A percentile compares a stretch with the other conserved stretches of the same genome.
These are phyloP conservation scores for Tetrapisispora pingtungensis DNA, from an alignment of 805 yeast genomes.

Conservation along the genomic window DNA sequence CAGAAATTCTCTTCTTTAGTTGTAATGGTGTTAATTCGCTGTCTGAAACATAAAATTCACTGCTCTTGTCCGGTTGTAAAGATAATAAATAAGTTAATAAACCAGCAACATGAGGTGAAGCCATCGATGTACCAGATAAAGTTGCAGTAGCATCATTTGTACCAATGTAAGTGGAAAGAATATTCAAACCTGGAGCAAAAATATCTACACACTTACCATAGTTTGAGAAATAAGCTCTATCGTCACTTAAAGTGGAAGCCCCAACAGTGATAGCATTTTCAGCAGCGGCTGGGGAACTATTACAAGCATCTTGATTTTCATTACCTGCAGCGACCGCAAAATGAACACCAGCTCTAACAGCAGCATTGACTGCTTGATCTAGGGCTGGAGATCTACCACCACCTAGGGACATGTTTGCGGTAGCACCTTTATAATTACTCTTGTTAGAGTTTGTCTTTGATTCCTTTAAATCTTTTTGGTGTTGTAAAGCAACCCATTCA, in stretches of 20 bases:
- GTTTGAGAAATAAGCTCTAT: conserved; percentile 92
- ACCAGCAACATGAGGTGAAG: conserved; percentile 94
- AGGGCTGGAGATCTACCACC: conserved; percentile 86
- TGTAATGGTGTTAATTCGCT: conserved; percentile 53
- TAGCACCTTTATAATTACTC: conserved; percentile 61
- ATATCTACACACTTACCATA: conserved; percentile 93
- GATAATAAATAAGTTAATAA: conserved; percentile 81
- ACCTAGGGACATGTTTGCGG: conserved; percentile 90
- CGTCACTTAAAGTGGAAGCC: conserved; percentile 81
- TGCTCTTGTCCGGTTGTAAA: conserved; percentile 64
- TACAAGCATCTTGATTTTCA: conserved; percentile 87
- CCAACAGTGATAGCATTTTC: conserved; percentile 85
- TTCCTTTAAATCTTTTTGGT: background rate
- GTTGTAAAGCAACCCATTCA: conserved; percentile 57
- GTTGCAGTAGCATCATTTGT: conserved; percentile 67
- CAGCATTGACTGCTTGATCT: conserved; percentile 83
- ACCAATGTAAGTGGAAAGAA: conserved; percentile 76
- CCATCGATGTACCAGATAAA: conserved; percentile 95
- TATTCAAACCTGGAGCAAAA: conserved; percentile 91
- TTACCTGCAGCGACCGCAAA: conserved; percentile 97
- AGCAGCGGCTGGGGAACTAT: conserved; percentile 84
- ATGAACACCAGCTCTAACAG: conserved; percentile 77
- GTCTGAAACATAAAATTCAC: conserved; percentile 50
- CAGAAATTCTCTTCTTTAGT: conserved; percentile 65
- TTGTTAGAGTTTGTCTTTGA: background rate